Evolutionary conservation across 352 stramenopile genomes (phyloP).

Genomic region (Thalassiosira pacifica): DNA sequence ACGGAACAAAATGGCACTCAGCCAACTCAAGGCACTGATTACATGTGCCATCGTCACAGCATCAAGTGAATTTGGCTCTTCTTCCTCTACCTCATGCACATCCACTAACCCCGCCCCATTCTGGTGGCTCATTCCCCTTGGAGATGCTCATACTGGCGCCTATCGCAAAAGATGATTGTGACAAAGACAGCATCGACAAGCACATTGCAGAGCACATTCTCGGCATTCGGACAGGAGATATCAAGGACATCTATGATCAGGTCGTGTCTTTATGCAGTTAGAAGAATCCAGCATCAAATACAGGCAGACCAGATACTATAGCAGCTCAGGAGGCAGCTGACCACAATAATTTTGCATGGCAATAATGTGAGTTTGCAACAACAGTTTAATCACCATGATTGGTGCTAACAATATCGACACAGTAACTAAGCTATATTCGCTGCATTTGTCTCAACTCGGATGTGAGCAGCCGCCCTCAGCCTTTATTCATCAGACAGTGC

Average conservation of each 20-base stretch:
- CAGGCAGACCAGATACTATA: too few relatives aligned
- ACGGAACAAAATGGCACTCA: background rate
- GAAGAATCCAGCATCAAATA: too few relatives aligned
- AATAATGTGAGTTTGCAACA: too few relatives aligned
- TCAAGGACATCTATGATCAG: too few relatives aligned
- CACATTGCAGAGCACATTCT: background rate
- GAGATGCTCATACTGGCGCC: background rate
- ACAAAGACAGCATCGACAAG: background rate
- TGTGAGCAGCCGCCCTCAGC: background rate
- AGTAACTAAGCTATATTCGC: constrained; percentile 24
- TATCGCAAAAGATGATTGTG: background rate
- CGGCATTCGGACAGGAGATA: background rate
- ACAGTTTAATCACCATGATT: constrained; percentile 23
- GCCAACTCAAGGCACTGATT: background rate
- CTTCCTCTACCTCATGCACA: background rate
- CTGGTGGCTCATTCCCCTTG: constrained; percentile 19
- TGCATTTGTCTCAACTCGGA: background rate
- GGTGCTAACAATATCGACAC: constrained; percentile 3
- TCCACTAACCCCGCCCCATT: background rate
- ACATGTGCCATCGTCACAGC: background rate
- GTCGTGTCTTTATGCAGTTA: too few relatives aligned
- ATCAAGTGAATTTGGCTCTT: background rate
- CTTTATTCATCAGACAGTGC: background rate
- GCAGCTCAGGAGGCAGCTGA: too few relatives aligned
- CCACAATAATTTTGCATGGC: too few relatives aligned